Evolutionary conservation across 345 rosid species (phyloP).

Genomic region (Dipteronia sinensis): DNA sequence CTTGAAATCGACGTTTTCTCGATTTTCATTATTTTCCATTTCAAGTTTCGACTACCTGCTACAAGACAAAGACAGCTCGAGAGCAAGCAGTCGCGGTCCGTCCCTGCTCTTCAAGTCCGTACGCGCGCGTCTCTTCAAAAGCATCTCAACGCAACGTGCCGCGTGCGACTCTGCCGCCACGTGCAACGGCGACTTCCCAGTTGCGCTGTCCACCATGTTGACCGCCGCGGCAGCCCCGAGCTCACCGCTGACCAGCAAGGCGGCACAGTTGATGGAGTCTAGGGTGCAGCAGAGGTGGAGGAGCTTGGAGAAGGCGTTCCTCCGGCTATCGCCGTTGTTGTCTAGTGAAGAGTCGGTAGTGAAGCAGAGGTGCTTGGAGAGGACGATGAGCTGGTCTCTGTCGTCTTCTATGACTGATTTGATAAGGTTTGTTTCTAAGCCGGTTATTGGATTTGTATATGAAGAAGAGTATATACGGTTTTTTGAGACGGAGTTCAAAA

Average conservation of each 20-base stretch:
- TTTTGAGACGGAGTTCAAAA: constrained; percentile 23
- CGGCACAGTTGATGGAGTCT: constrained; percentile 63
- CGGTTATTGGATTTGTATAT: constrained; percentile 9
- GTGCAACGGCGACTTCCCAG: constrained; percentile 64
- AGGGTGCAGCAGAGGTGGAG: constrained; percentile 56
- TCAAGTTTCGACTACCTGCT: constrained; percentile 45
- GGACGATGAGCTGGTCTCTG: constrained; percentile 36
- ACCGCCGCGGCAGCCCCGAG: constrained; percentile 52
- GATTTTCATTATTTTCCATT: background rate
- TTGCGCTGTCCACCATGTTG: constrained; percentile 39
- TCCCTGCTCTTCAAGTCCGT: constrained; percentile 65
- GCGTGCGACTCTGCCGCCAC: constrained; percentile 62
- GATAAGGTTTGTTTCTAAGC: constrained; percentile 28
- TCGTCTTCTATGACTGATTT: constrained; percentile 49
- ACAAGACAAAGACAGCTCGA: constrained; percentile 59
- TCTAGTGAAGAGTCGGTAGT: constrained; percentile 27
- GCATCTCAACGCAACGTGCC: constrained; percentile 64
- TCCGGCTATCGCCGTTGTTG: background rate
- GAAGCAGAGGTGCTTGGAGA: constrained; percentile 27
- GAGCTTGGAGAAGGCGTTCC: constrained; percentile 32
- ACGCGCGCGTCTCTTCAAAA: constrained; percentile 72
- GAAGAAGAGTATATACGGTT: constrained; percentile 19
- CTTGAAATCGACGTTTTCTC: constrained; percentile 30
- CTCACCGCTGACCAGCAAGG: constrained; percentile 61
- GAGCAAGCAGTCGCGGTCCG: constrained; percentile 57